Evolutionary conservation across 225 moss, liverwort and hornwort genomes (phyloP).

Genomic region (Bryum argenteum): DNA sequence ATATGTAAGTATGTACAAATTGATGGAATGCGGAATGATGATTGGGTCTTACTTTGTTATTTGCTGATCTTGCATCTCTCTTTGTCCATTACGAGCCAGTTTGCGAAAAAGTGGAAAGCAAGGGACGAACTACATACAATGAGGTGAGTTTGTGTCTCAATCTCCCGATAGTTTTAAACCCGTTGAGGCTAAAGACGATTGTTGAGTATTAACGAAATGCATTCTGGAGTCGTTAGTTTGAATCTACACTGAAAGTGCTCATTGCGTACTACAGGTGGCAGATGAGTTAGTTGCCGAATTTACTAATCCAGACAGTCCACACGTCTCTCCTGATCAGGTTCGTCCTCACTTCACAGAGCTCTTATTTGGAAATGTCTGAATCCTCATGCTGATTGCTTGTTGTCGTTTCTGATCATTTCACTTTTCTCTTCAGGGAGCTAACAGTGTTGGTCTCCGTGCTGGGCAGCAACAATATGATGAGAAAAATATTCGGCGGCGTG

Average conservation of each 20-base stretch:
- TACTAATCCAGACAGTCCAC: constrained; percentile 81
- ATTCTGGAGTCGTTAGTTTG: neutral
- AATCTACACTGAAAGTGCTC: constrained; percentile 10
- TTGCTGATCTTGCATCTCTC: constrained; percentile 18
- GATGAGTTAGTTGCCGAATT: constrained; percentile 98
- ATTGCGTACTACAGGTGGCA: constrained; percentile 68
- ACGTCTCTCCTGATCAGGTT: constrained; percentile 94
- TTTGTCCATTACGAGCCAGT: constrained; percentile 47
- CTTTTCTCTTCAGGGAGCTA: constrained; percentile 51
- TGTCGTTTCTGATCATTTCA: constrained; percentile 40
- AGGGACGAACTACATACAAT: constrained; percentile 94
- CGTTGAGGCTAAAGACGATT: neutral
- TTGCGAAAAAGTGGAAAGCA: constrained; percentile 99
- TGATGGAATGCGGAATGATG: constrained; percentile 2
- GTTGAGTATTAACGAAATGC: neutral
- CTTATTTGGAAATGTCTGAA: neutral
- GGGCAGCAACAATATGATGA: constrained; percentile 99
- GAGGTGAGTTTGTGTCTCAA: constrained; percentile 58
- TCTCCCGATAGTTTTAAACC: neutral
- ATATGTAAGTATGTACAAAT: constrained; percentile 9
- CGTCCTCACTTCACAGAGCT: constrained; percentile 16
- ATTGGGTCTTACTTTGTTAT: constrained; percentile 12
- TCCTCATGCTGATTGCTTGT: neutral
- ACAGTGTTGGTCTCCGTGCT: constrained; percentile 50
- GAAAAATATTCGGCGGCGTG: constrained; percentile 93